Evolutionary conservation across 331 rosid genomes (phyloP), one percentile per base, ranked within the genome.

Genomic region (Acacia pycnantha): DNA sequence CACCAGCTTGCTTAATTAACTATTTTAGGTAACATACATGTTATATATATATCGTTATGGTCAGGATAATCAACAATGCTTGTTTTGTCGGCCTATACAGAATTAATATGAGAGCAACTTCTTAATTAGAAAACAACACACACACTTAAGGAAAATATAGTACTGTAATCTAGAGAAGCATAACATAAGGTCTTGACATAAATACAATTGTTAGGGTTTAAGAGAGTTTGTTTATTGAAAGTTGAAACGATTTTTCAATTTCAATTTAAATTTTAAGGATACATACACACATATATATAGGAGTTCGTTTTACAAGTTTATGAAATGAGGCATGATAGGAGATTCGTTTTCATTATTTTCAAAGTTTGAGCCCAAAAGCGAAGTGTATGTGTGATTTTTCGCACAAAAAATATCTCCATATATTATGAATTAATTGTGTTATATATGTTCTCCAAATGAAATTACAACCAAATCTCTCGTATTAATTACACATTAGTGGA

Each of bases 71-170:
- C 64, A n/a, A 2, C 64, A 56, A 2, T 82, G 18, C 82, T 85
- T 33, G 92, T 86, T 74, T 92, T 93, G 87, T 90, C 92, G 0
- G 87, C 91, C 99, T 95, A 59, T 15, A 46, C 1, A 24, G 1
- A 47, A 19, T 40, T 26, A 77, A 81, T 29, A 48, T 33, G 29
- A 74, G 58, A 65, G 9, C 11, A 33, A 37, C 0, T 66, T 24
- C 33, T 19, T 40, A 37, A 19, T 68, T 68, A 21, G 10, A 26
- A 14, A 27, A 31, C n/a, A 29, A 27, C 2, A 64, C 12, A 27
- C 12, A 18, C 13, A 24, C 15, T 61, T 24, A 50, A 61, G 67
- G 31, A 27, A 4, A 59, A 12, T 62, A 27, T 35, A 35, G 40
- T 62, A 2, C 18, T 27, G 12, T 51, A 51, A 8, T 15, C 15